Conservation (phyloP, 768 basidiomycete species). For the Tulasnella sp. region DNA sequence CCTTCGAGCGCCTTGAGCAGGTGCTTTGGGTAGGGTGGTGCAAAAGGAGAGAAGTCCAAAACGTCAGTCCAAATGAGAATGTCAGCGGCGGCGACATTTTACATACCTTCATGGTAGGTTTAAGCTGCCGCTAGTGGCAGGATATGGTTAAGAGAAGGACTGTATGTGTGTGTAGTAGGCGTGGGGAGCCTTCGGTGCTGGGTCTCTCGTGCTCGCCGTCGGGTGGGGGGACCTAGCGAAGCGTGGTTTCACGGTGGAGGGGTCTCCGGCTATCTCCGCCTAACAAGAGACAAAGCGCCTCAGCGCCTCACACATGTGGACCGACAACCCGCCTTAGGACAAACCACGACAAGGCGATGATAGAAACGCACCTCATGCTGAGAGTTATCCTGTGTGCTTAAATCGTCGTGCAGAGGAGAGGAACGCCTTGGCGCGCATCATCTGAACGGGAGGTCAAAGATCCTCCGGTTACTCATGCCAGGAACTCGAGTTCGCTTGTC, state of each 20-base stretch:
- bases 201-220: slow-evolving; percentile 17
- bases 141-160: slow-evolving; percentile 5
- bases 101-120: slow-evolving; percentile 10
- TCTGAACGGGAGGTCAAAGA: too few relatives aligned
- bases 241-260: slow-evolving; percentile 19
- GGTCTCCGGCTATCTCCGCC: slow-evolving; percentile 11
- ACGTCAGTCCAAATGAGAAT: slow-evolving; percentile 26
- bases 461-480: background rate
- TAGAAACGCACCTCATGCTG: background rate
- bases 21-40: slow-evolving; percentile 57
- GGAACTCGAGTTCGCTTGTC: background rate
- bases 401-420: background rate
- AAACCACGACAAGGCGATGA: background rate
- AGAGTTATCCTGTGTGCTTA: background rate
- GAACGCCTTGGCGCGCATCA: too few relatives aligned
- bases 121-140: slow-evolving; percentile 11
- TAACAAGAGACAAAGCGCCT: slow-evolving; percentile 5
- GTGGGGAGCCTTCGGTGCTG: slow-evolving; percentile 20
- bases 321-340: background rate
- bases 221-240: slow-evolving; percentile 16
- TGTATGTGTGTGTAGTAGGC: slow-evolving; percentile 23
- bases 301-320: background rate
- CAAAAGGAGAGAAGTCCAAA: slow-evolving; percentile 6
- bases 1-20: slow-evolving; percentile 86
- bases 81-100: background rate